Evolutionary conservation across 495 filamentous ascomycete species (phyloP).

Genomic region (Daldinia decipiens): DNA sequence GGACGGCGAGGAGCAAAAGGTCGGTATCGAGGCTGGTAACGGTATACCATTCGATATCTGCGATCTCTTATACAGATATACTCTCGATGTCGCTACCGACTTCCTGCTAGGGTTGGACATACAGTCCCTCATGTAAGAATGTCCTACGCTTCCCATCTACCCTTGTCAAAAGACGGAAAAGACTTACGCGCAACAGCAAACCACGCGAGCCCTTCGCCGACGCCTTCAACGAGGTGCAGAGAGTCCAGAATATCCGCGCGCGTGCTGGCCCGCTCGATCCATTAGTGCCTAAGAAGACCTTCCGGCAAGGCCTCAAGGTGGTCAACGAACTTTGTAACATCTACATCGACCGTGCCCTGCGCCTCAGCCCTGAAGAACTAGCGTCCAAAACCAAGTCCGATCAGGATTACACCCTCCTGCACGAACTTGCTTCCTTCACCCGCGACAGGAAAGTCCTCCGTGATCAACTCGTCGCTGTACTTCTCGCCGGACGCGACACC

Average conservation of each 20-base stretch:
- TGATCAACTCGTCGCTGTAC: conserved; percentile 81
- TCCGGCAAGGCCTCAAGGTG: conserved; percentile 68
- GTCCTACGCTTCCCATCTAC: conserved; percentile 3
- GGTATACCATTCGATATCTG: conserved; percentile 71
- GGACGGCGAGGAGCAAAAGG: conserved; percentile 53
- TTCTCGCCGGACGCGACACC: conserved; percentile 83
- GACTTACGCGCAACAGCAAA: conserved; percentile 44
- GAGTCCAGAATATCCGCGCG: conserved; percentile 69
- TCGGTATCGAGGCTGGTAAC: conserved; percentile 58
- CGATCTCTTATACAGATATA: conserved; percentile 80
- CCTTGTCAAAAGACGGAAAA: conserved; percentile 17
- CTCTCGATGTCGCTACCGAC: conserved; percentile 84
- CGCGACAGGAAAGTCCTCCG: conserved; percentile 76
- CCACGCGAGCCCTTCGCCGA: conserved; percentile 69
- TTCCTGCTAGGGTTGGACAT: conserved; percentile 85
- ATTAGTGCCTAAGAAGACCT: conserved; percentile 67
- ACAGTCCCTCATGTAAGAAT: conserved; percentile 67
- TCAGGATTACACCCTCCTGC: conserved; percentile 80
- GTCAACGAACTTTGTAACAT: conserved; percentile 80
- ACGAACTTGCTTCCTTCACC: conserved; percentile 79
- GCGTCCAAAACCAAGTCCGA: conserved; percentile 69
- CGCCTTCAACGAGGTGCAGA: conserved; percentile 78
- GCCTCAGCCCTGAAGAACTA: conserved; percentile 69
- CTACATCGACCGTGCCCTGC: conserved; percentile 74
- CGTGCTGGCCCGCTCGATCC: conserved; percentile 66